A percentile compares a stretch with the other conserved stretches of the same genome.
phyloP scores from a whole-genome alignment of 1,284 basidiomycete genomes.

The Boletus semigastroideus region DNA sequence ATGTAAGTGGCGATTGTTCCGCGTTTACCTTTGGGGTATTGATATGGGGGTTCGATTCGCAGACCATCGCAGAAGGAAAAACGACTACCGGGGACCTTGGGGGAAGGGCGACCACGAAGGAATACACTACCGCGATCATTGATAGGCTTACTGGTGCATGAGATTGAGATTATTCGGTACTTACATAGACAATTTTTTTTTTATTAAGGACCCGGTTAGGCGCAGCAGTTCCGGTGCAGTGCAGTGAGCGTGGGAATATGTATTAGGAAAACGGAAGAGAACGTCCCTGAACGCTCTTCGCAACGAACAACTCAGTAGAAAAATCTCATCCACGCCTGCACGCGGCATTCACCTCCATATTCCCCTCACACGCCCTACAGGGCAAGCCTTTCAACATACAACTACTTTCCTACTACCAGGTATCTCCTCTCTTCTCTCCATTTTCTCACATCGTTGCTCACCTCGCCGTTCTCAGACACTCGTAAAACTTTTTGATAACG shows the following conservation, averaged over 20 bases:
- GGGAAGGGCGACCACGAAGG: conserved; percentile 82
- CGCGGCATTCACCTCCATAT: conserved; percentile 58
- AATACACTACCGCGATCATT: conserved; percentile 90
- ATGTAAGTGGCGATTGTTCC: conserved; percentile 50
- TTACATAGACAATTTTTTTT: neutral
- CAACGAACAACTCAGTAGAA: conserved; percentile 42
- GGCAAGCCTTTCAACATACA: conserved; percentile 66
- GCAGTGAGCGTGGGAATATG: conserved; percentile 24
- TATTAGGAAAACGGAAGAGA: conserved; percentile 23
- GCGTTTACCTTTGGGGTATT: conserved; percentile 16
- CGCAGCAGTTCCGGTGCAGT: conserved; percentile 5
- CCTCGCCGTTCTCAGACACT: conserved; percentile 33
- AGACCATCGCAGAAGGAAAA: conserved; percentile 96
- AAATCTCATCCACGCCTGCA: conserved; percentile 51
- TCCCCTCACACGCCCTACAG: conserved; percentile 80
- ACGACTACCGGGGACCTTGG: conserved; percentile 91
- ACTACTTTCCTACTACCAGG: conserved; percentile 50
- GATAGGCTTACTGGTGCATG: conserved; percentile 58
- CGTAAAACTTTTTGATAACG: conserved; percentile 51
- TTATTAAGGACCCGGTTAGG: neutral
- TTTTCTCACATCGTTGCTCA: conserved; percentile 5
- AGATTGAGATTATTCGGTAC: conserved; percentile 3
- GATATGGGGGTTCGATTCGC: conserved; percentile 18
- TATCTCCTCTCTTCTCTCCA: conserved; percentile 29
- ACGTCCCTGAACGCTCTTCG: conserved; percentile 23